phyloP scores from a whole-genome alignment of 345 rosid species.

The Pistacia integerrima region DNA sequence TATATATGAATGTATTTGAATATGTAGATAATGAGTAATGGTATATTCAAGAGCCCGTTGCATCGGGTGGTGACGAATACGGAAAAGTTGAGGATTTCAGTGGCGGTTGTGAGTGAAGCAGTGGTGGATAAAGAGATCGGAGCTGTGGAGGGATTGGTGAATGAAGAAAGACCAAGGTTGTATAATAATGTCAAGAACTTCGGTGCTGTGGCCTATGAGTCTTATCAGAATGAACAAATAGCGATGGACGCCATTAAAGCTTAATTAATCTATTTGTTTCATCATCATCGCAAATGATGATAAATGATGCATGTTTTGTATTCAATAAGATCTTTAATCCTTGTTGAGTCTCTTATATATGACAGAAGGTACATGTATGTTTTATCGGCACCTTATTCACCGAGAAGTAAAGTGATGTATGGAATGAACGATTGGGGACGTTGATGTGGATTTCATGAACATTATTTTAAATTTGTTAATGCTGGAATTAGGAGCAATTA shows the following conservation, averaged over 20 bases:
- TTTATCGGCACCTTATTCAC: too few relatives aligned
- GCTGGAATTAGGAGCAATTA: too few relatives aligned
- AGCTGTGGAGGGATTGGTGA: slow-evolving; percentile 29
- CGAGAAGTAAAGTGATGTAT: too few relatives aligned
- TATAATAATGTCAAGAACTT: slow-evolving; percentile 42
- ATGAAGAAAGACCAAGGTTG: slow-evolving; percentile 38
- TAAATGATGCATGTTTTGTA: background rate
- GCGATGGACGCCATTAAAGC: slow-evolving; percentile 38
- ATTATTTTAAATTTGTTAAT: too few relatives aligned
- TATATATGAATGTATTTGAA: too few relatives aligned
- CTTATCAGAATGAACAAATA: slow-evolving; percentile 38
- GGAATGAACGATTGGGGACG: too few relatives aligned
- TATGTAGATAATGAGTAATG: background rate
- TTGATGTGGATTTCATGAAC: too few relatives aligned
- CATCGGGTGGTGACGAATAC: slow-evolving; percentile 43
- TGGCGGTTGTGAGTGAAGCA: slow-evolving; percentile 42
- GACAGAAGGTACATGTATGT: too few relatives aligned
- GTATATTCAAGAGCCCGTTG: slow-evolving; percentile 35
- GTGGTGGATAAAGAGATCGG: slow-evolving; percentile 33
- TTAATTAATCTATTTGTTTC: background rate
- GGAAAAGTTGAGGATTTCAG: slow-evolving; percentile 34
- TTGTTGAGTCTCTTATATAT: too few relatives aligned
- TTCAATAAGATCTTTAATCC: background rate
- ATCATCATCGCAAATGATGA: background rate
- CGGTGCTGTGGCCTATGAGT: slow-evolving; percentile 38